Evolutionary conservation across 352 stramenopile species (phyloP).

Genomic region (Blastocystis sp.): DNA sequence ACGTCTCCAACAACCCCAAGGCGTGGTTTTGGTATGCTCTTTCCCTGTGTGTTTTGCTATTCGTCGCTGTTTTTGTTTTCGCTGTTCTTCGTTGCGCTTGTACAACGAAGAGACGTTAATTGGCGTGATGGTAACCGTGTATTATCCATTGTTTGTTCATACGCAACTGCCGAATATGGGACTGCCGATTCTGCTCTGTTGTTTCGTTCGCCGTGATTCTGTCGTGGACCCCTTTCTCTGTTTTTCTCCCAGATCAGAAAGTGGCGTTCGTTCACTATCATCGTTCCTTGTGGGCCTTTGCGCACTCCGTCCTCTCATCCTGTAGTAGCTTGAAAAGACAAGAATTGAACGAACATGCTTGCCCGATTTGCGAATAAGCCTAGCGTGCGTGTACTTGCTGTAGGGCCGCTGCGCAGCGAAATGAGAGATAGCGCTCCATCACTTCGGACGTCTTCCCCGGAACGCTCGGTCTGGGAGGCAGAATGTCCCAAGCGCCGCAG

Average conservation of each 20-base stretch:
- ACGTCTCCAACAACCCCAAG: background rate
- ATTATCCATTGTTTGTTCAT: background rate
- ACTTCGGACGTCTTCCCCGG: slow-evolving; percentile 6
- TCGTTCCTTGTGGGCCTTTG: background rate
- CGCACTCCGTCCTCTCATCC: background rate
- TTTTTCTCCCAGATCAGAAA: background rate
- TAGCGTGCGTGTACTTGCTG: background rate
- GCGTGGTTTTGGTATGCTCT: background rate
- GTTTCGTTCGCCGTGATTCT: background rate
- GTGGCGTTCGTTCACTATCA: background rate
- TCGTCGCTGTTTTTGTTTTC: background rate
- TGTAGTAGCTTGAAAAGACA: background rate
- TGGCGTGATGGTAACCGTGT: background rate
- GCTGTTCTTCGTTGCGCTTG: background rate
- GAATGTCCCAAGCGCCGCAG: background rate
- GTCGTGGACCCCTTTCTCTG: background rate
- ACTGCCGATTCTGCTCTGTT: background rate
- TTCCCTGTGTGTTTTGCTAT: background rate
- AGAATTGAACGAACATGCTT: background rate
- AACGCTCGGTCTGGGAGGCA: slow-evolving; percentile 4
- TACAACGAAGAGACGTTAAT: background rate
- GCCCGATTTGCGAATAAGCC: background rate
- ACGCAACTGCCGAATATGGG: background rate
- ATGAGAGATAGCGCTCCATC: slow-evolving; percentile 2
- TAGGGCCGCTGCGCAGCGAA: background rate